Evolutionary conservation across 78 protist genomes (phyloP).

Genomic region (Thecamonas trahens): DNA sequence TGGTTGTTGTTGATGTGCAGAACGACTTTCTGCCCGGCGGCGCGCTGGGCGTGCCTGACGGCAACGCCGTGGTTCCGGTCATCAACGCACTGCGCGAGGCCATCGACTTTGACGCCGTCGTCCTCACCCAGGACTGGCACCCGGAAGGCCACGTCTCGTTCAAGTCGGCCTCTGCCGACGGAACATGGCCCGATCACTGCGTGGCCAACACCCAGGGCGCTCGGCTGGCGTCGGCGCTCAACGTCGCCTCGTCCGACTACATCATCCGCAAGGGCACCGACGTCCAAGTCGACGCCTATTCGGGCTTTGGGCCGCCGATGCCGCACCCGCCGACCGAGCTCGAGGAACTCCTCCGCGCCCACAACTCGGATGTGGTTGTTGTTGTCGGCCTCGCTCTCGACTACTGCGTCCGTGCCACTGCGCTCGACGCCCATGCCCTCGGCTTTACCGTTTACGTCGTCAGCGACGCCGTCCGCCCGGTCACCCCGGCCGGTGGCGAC

Average conservation of each 20-base stretch:
- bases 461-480: not conserved
- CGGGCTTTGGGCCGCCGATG: constrained; percentile 3
- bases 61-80: not conserved
- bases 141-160: not conserved
- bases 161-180: not conserved
- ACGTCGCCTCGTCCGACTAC: not conserved
- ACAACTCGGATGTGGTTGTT: not conserved
- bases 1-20: not conserved
- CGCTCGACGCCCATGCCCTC: not conserved
- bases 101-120: not conserved
- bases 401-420: constrained; percentile 9
- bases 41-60: not conserved
- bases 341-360: not conserved
- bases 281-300: not conserved
- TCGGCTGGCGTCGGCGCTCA: not conserved
- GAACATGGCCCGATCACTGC: constrained; percentile 28
- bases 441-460: constrained; percentile 2
- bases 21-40: not conserved
- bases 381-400: constrained; percentile 11
- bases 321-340: not conserved
- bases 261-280: constrained; percentile 6
- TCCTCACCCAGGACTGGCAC: constrained; percentile 5
- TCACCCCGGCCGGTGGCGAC: not conserved
- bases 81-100: not conserved
- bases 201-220: constrained; percentile 3